Base-by-base conservation (phyloP, 331 rosid genomes). In the Quercus phellos region DNA sequence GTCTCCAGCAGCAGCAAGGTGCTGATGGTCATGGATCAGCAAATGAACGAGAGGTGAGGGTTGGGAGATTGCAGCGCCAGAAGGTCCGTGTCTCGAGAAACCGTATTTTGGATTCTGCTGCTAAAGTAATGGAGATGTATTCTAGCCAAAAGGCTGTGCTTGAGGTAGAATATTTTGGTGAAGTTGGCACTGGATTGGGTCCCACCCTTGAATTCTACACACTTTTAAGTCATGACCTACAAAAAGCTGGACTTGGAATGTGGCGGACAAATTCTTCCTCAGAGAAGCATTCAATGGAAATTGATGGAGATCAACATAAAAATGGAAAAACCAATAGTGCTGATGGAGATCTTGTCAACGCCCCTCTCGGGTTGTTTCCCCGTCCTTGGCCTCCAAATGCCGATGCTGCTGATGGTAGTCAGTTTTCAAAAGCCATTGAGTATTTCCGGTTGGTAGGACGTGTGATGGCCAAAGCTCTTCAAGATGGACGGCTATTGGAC, bases 111-210 rank as follows among this genome's bases (percentile, higher is more conserved):
- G 98, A 95, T 85, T 95, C 99, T 73, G 99, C 99, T 72, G 97
- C 97, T 8, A 93, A 93, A 88, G 99, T 95, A 63, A 95, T 95
- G 99, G 99, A 95, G 88, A 90, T 95, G 98, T 95, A 95, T 84
- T 91, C 98, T 34, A 95, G 97, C 90, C 99, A 95, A 74, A 95
- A 95, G 88, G 97, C 98, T 70, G 97, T 95, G 68, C 98, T 95
- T 81, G 99, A 95, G 89, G 99, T 95, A 69, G 99, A 95, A 84
- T 95, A 95, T 86, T 95, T 95, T 83, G 99, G 99, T 77, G 99
- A 95, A 86, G 99, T 93, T 81, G 99, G 99, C 72, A 95, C 99
- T 80, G 99, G 99, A 66, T 81, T 95, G 84, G 99, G 99, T 82
- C 99, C 99, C 70, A 95, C 99, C 26, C 98, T 95, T 70, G 99